Evolutionary conservation across 495 filamentous ascomycete genomes (phyloP), one percentile per base, ranked within the genome.

Genomic region (Aspergillus carlsbadensis): DNA sequence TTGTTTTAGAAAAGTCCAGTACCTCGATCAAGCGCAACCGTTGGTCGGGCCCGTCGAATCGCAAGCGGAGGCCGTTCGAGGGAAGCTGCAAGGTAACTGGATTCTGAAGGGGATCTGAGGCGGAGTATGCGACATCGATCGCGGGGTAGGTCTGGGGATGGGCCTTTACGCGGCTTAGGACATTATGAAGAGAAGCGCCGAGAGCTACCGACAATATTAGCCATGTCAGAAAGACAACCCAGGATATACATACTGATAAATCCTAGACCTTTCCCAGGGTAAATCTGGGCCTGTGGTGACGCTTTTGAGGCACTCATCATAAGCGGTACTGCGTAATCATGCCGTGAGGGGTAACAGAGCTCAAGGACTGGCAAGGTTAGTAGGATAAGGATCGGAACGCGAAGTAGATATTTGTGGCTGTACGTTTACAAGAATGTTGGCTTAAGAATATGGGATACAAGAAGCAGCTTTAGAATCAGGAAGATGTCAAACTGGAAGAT

Each of bases 41-140:
- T 72, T 98, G 94, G 63, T 96, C 91, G 3, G 91, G 86, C 0
- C 93, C 94, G 65, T 98, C 94, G 63, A 98, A 98, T 22, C 88
- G 90, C 45, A 98, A 73, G 11, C 93, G 89, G 22, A 98, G 62
- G 17, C 94, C 94, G 70, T 97, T 97, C 6, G 80, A 79, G 10
- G 91, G 89, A 10, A 97, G 82, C 35, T 76, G 79, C 26, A 98
- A 65, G 33, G 88, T 67, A 18, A 96, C 79, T 1, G 90, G 89
- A 5, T 84, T 78, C n/a, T 66, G 74, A 10, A 97, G 77, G 24
- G 94, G 94, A 13, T 87, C 73, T 14, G 72, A 69, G 6, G 82
- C 72, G 20, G 88, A 88, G 70, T 94, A 93, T 50, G 83, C 81
- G 43, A 97, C 71, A 51, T 96, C 86, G 65, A 97, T 87, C 51